A percentile compares a stretch with the other conserved stretches of the same genome.
Conservation (phyloP, 2,329 filamentous ascomycete species). For the Exophiala lecanii-corni region DNA sequence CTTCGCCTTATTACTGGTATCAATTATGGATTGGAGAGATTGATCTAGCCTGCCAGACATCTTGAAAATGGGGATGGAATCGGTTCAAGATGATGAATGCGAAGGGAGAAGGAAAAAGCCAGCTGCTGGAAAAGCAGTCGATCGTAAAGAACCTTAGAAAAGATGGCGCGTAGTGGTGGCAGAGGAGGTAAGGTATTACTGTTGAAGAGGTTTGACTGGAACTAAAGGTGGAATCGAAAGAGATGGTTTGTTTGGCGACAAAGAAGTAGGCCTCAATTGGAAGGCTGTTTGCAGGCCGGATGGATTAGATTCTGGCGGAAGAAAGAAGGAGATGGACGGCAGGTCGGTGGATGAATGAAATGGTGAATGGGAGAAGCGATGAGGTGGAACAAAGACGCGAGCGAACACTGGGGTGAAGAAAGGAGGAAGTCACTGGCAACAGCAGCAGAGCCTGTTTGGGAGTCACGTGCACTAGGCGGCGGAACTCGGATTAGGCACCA, state of each 20-base stretch:
- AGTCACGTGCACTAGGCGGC: too few species aligned
- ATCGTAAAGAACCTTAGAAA: too few species aligned
- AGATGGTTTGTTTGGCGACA: not conserved
- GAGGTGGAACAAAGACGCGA: slow-evolving; percentile 1
- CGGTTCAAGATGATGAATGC: slow-evolving; percentile 8
- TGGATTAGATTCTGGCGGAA: not conserved
- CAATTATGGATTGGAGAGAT: slow-evolving; percentile 96
- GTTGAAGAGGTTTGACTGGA: too few species aligned
- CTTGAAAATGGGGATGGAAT: slow-evolving; percentile 32
- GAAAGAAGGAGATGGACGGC: too few species aligned
- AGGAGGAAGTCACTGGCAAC: slow-evolving; percentile 1
- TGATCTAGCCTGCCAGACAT: slow-evolving; percentile 97
- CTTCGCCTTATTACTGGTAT: slow-evolving; percentile 59
- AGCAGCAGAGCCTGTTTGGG: not conserved
- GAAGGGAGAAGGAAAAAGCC: slow-evolving; percentile 9
- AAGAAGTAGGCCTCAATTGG: not conserved
- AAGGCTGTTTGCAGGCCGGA: not conserved
- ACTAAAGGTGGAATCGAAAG: not conserved
- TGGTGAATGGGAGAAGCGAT: slow-evolving; percentile 5
- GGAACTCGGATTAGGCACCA: too few species aligned
- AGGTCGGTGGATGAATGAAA: too few species aligned
- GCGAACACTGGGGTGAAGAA: not conserved
- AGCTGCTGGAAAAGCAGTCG: too few species aligned
- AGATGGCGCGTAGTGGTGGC: too few species aligned
- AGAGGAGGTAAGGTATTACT: too few species aligned